Evolutionary conservation across 495 filamentous ascomycete species (phyloP).

Genomic region (Opeltia flavorubescens): DNA sequence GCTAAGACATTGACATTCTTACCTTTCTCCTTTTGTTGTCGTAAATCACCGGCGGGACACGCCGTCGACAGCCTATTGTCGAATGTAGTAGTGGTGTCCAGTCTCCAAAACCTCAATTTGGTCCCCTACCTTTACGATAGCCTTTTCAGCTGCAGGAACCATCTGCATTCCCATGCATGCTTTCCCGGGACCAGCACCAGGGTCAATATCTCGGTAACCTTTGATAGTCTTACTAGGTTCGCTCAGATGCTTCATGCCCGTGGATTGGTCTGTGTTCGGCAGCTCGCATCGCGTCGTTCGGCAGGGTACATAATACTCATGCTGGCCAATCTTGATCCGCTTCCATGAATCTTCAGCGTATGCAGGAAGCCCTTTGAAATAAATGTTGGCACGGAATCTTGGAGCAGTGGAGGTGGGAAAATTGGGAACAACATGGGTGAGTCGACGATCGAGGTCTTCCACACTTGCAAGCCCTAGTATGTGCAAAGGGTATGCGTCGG

Average conservation of each 20-base stretch:
- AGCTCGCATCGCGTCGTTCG: conserved; percentile 67
- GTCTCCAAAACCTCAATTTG: conserved; percentile 41
- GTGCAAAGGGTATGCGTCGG: conserved; percentile 82
- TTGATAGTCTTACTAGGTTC: conserved; percentile 66
- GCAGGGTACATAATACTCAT: conserved; percentile 46
- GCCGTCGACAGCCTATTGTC: conserved; percentile 12
- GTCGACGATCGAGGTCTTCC: conserved; percentile 38
- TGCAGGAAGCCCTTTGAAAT: conserved; percentile 46
- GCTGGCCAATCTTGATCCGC: conserved; percentile 41
- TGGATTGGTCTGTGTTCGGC: conserved; percentile 69
- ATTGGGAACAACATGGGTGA: conserved; percentile 40
- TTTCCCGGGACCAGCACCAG: conserved; percentile 43
- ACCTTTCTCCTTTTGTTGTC: no score
- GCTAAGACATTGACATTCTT: no score
- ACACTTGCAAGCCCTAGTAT: conserved; percentile 63
- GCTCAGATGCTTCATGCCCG: conserved; percentile 49
- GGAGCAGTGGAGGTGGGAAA: conserved; percentile 36
- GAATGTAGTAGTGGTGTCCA: conserved; percentile 50
- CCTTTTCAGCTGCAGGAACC: conserved; percentile 42
- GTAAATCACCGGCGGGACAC: background rate
- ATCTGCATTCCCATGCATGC: conserved; percentile 80
- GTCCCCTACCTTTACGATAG: conserved; percentile 45
- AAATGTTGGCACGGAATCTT: conserved; percentile 77
- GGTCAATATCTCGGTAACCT: conserved; percentile 57
- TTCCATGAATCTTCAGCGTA: conserved; percentile 75